phyloP scores from a whole-genome alignment of 2,329 filamentous ascomycete species.

The Dactylellina leptospora region DNA sequence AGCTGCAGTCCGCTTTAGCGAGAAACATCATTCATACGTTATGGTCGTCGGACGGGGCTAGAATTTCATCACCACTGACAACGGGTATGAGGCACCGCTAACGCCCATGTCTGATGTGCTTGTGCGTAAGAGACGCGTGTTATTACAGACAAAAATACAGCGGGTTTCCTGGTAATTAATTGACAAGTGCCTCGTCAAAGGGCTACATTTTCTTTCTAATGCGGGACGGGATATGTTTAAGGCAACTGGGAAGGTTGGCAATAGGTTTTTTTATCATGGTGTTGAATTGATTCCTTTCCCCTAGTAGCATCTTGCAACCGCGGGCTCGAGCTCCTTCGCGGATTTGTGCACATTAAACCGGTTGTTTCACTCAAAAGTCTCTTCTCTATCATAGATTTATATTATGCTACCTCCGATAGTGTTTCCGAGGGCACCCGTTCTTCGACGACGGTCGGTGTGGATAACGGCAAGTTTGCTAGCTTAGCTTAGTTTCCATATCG shows the following conservation, averaged over 20 bases:
- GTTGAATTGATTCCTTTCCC: conserved; percentile 16
- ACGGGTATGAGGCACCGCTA: background rate
- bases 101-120: conserved; percentile 1
- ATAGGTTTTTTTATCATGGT: background rate
- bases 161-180: too few species aligned
- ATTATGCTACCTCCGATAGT: conserved; percentile 39
- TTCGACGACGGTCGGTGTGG: background rate
- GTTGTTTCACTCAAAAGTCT: too few species aligned
- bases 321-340: conserved; percentile 4
- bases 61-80: background rate
- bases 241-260: background rate
- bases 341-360: background rate
- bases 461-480: too few species aligned
- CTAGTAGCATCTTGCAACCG: too few species aligned
- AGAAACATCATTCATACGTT: too few species aligned
- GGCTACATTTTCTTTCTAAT: too few species aligned
- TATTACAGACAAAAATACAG: too few species aligned
- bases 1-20: conserved; percentile 36
- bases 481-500: conserved; percentile 11
- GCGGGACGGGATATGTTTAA: conserved; percentile 42
- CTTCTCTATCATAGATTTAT: conserved; percentile 14
- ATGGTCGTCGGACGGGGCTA: too few species aligned
- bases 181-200: too few species aligned
- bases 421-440: conserved; percentile 48
- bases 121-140: too few species aligned